Base-by-base conservation (phyloP, 2,329 filamentous ascomycete species). In the Pseudogymnoascus sp. region DNA sequence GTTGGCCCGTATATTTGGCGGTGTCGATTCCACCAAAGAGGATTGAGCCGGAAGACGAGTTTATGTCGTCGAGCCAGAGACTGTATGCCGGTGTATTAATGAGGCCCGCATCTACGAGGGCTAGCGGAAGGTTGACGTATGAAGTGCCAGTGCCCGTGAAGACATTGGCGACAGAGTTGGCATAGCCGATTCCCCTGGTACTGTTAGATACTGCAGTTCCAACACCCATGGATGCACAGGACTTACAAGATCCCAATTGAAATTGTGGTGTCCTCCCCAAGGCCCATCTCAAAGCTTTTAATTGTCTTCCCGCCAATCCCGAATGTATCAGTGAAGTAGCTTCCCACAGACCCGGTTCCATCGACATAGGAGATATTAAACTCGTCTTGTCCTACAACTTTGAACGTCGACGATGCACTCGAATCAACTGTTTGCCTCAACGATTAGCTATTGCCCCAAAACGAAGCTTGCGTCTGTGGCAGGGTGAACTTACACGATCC, bases 291-390 rank as follows among this genome's bases (percentile, higher is more conserved):
- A 67, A 87, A 78, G 15, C 76, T 72, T 60, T 77, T 71, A 67
- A 87, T 73, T 1, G 74, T 76, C n/a, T 76, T 74, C 26, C 78
- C 80, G 53, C 77, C 80, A 60, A 87, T 80, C 36, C 71, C 73
- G 61, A 87, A 78, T 26, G 77, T 78, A 69, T 87, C 85, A 40
- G 79, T 75, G 66, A 87, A 80, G 71, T 85, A 87, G 71, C 84
- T 79, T 44, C 85, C 85, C 1, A 70, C 67, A 3, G 83, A 82
- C 8, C 78, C 79, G 3, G 81, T 80, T 38, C 78, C 76, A 69
- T 87, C 83, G 66, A 87, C 81, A 67, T 89, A 87, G 19, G 76
- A 77, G 67, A 90, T 88, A 65, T 79, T 74, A 69, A 87, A 87
- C n/a, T 75, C 78, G 63, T 73, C 69, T 8, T 65, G 53, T 11